These are phyloP conservation scores for Suillus placidus DNA, from an alignment of 768 basidiomycete genomes.

Conservation along the genomic window DNA sequence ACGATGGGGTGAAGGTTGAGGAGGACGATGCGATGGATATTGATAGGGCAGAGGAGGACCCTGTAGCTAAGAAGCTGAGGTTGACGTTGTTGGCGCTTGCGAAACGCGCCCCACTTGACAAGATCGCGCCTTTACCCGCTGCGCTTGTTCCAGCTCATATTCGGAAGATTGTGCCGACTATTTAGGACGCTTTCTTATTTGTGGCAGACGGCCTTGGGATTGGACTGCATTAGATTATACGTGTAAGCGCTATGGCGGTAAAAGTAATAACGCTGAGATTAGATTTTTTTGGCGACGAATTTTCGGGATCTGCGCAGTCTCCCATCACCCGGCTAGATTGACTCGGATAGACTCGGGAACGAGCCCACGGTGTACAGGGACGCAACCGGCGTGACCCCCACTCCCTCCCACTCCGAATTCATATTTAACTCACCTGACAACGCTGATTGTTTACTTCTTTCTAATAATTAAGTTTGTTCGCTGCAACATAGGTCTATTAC, in stretches of 20 bases:
- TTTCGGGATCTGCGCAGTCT: not conserved
- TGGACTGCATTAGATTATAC: not conserved
- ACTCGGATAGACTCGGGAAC: not conserved
- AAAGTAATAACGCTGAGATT: not conserved
- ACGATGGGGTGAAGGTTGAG: slow-evolving; percentile 19
- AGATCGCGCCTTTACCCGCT: slow-evolving; percentile 62
- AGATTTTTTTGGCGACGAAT: not conserved
- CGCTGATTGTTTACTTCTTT: not conserved
- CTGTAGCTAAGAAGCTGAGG: slow-evolving; percentile 57
- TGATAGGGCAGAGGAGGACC: slow-evolving; percentile 45
- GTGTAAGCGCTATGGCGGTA: not conserved
- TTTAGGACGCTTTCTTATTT: slow-evolving; percentile 12
- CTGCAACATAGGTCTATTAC: not conserved
- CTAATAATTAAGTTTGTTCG: not conserved
- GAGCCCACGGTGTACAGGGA: too few species aligned
- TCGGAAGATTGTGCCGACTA: slow-evolving; percentile 62
- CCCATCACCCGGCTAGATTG: not conserved
- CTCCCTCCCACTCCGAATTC: not conserved
- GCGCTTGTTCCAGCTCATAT: slow-evolving; percentile 70
- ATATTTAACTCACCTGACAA: not conserved
- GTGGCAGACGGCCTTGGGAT: not conserved
- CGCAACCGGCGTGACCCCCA: too few species aligned
- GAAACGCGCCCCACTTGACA: slow-evolving; percentile 76
- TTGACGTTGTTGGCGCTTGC: slow-evolving; percentile 77
- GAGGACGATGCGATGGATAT: slow-evolving; percentile 19